phyloP scores from a whole-genome alignment of 2,329 filamentous ascomycete species.

The Apiospora aurea region DNA sequence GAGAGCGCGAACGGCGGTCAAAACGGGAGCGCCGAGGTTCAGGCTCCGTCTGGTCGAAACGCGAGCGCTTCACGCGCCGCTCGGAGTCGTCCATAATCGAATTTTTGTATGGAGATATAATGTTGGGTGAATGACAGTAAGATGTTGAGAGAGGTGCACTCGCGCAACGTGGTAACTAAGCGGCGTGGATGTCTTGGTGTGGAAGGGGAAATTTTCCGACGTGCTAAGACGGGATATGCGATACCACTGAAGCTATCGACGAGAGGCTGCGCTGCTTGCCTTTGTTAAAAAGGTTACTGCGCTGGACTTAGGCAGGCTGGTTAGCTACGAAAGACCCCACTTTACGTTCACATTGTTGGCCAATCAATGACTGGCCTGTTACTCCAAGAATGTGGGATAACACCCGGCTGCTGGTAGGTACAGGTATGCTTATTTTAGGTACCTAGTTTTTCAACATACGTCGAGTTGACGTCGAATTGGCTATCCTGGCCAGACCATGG shows the following conservation, averaged over 20 bases:
- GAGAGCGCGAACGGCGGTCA: slow-evolving; percentile 90
- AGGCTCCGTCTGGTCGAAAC: slow-evolving; percentile 91
- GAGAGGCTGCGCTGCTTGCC: background rate
- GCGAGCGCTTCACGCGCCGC: slow-evolving; percentile 81
- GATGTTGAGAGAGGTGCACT: background rate
- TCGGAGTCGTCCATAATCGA: slow-evolving; percentile 77
- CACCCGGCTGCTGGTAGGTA: background rate
- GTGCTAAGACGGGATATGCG: slow-evolving; percentile 4
- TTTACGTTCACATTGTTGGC: background rate
- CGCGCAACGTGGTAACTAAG: background rate
- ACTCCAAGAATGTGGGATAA: slow-evolving; percentile 10
- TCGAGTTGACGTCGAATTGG: background rate
- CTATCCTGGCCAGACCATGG: background rate
- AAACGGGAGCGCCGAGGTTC: slow-evolving; percentile 83
- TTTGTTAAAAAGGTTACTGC: slow-evolving; percentile 1
- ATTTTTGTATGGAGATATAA: background rate
- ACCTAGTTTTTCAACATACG: background rate
- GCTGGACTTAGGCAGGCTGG: background rate
- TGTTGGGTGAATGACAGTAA: too few relatives aligned
- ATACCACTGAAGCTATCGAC: slow-evolving; percentile 13
- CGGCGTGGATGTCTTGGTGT: background rate
- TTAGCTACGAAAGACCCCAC: background rate
- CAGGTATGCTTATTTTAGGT: too few relatives aligned
- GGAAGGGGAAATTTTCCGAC: background rate
- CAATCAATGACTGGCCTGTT: background rate